phyloP scores from a whole-genome alignment of 2,329 filamentous ascomycete genomes.

The Cryphonectria japonica region DNA sequence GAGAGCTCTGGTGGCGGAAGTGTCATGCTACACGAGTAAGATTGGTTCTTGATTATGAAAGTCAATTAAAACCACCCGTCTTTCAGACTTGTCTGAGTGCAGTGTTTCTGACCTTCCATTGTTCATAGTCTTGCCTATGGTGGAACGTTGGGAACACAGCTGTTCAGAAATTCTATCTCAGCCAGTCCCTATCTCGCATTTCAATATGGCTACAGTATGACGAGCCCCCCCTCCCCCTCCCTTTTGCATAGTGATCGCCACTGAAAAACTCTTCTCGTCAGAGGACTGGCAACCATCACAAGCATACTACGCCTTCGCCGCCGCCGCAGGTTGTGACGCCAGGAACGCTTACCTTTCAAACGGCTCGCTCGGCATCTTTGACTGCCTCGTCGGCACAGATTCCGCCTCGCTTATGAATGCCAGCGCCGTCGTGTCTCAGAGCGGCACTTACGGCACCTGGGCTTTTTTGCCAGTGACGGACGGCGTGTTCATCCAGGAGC shows the following conservation, averaged over 20 bases:
- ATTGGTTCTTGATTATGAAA: neutral
- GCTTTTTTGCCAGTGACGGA: constrained; percentile 16
- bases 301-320: constrained; percentile 15
- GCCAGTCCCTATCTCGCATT: constrained; percentile 13
- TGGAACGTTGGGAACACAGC: constrained; percentile 12
- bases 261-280: neutral
- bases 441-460: constrained; percentile 4
- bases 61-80: neutral
- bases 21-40: constrained; percentile 44
- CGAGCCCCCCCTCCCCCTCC: neutral
- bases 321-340: constrained; percentile 12
- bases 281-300: constrained; percentile 23
- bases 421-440: constrained; percentile 13
- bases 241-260: neutral
- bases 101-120: neutral
- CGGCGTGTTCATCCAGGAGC: constrained; percentile 1
- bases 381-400: constrained; percentile 16
- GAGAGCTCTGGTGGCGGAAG: constrained; percentile 58
- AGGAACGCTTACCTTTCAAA: constrained; percentile 4
- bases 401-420: constrained; percentile 7
- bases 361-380: constrained; percentile 13
- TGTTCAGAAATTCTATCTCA: constrained; percentile 15
- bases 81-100: neutral
- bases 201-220: constrained; percentile 18
- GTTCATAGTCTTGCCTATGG: constrained; percentile 12